These are phyloP conservation scores for Curvularia hawaiiensis DNA, from an alignment of 2,329 filamentous ascomycete species.

Conservation along the genomic window DNA sequence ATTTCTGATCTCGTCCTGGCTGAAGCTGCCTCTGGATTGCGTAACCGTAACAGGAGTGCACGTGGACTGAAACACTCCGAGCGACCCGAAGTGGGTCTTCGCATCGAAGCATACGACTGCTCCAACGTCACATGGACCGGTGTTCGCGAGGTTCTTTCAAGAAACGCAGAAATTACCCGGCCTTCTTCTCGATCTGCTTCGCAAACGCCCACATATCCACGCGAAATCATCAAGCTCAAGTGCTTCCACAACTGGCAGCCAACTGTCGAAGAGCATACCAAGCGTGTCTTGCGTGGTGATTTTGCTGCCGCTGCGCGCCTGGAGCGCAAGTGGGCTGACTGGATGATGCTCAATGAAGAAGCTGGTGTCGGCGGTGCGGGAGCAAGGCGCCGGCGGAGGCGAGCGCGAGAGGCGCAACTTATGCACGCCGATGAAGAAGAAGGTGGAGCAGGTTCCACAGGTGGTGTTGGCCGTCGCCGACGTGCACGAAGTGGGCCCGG, in stretches of 20 bases:
- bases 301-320: constrained; percentile 75
- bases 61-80: constrained; percentile 38
- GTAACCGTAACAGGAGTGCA: constrained; percentile 62
- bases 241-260: constrained; percentile 96
- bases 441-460: constrained; percentile 49
- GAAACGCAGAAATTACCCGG: constrained; percentile 76
- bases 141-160: constrained; percentile 81
- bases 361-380: constrained; percentile 70
- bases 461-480: constrained; percentile 49
- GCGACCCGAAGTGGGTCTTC: constrained; percentile 63
- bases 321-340: constrained; percentile 90
- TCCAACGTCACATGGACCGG: constrained; percentile 92
- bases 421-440: constrained; percentile 83
- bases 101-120: constrained; percentile 88
- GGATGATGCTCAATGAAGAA: constrained; percentile 91
- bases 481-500: constrained; percentile 55
- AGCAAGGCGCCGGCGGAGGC: constrained; percentile 70
- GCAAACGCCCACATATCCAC: constrained; percentile 63
- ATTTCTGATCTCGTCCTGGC: constrained; percentile 84
- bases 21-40: constrained; percentile 83
- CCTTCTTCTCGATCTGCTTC: constrained; percentile 43
- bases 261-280: constrained; percentile 91
- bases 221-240: constrained; percentile 83
- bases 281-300: constrained; percentile 80
- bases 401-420: constrained; percentile 80